Evolutionary conservation across 176 grass and related monocot genomes (phyloP).

Genomic region (Chrysopogon serrulatus): DNA sequence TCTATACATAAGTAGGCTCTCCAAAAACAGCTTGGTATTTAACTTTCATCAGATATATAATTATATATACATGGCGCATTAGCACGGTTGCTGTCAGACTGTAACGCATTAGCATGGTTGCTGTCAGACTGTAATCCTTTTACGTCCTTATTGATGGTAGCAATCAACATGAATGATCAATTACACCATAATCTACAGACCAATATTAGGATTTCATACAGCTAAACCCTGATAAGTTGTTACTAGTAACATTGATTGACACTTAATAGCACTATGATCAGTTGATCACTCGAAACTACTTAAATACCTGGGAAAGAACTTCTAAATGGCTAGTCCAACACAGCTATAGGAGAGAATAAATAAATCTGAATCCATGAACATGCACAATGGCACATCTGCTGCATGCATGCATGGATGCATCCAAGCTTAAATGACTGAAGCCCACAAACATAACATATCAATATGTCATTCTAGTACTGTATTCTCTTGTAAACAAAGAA

Average conservation of each 20-base stretch:
- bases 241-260: neutral
- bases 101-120: neutral
- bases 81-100: neutral
- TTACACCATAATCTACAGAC: neutral
- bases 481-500: neutral
- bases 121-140: neutral
- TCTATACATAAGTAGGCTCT: neutral
- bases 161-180: neutral
- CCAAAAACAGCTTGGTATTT: neutral
- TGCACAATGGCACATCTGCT: neutral
- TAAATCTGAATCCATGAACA: neutral
- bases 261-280: neutral
- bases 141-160: neutral
- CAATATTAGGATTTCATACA: neutral
- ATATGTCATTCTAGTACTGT: neutral
- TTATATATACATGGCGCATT: neutral
- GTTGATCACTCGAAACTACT: too few relatives aligned
- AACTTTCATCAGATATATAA: neutral
- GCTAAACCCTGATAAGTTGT: neutral
- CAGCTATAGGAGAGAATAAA: neutral
- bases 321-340: neutral
- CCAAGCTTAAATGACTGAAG: neutral
- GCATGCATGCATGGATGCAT: neutral
- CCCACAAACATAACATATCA: neutral
- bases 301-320: neutral